A percentile compares a stretch with the other conserved stretches of the same genome.
These are phyloP conservation scores for Vitellaria paradoxa DNA, from an alignment of 179 eudicot genomes.

Conservation along the genomic window DNA sequence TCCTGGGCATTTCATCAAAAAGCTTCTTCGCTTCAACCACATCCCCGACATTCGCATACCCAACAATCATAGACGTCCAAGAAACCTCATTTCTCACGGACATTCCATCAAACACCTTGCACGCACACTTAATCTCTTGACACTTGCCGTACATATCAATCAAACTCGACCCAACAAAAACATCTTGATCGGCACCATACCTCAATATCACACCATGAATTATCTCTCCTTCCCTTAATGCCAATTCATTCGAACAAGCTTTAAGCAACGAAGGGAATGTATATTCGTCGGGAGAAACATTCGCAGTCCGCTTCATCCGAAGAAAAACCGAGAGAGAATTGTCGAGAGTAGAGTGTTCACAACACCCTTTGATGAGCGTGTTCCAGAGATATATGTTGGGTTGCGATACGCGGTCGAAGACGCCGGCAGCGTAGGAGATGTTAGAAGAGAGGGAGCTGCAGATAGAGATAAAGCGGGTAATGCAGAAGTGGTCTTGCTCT, in stretches of 20 bases:
- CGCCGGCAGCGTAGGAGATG: constrained; percentile 18
- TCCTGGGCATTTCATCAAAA: constrained; percentile 31
- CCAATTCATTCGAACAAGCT: constrained; percentile 12
- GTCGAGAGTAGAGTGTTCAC: constrained; percentile 5
- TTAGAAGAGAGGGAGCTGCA: background rate
- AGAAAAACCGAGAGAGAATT: constrained; percentile 8
- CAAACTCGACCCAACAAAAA: constrained; percentile 26
- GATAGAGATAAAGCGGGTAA: constrained; percentile 12
- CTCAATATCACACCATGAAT: constrained; percentile 21
- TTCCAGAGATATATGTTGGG: constrained; percentile 21
- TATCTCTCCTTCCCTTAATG: background rate
- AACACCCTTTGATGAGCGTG: constrained; percentile 12
- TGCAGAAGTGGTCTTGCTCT: constrained; percentile 22
- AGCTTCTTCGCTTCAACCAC: constrained; percentile 38
- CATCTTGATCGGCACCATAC: constrained; percentile 13
- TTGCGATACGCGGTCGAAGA: constrained; percentile 8
- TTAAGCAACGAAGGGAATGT: constrained; percentile 20
- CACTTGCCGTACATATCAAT: constrained; percentile 26
- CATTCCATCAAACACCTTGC: constrained; percentile 25
- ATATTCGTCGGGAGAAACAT: constrained; percentile 14
- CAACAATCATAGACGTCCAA: constrained; percentile 30
- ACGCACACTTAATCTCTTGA: constrained; percentile 15
- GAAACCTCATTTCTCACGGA: constrained; percentile 22
- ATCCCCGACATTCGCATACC: constrained; percentile 29
- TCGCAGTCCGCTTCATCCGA: background rate